Evolutionary conservation across 1,284 basidiomycete species (phyloP).

Genomic region (Lignosus rhinocerotis): DNA sequence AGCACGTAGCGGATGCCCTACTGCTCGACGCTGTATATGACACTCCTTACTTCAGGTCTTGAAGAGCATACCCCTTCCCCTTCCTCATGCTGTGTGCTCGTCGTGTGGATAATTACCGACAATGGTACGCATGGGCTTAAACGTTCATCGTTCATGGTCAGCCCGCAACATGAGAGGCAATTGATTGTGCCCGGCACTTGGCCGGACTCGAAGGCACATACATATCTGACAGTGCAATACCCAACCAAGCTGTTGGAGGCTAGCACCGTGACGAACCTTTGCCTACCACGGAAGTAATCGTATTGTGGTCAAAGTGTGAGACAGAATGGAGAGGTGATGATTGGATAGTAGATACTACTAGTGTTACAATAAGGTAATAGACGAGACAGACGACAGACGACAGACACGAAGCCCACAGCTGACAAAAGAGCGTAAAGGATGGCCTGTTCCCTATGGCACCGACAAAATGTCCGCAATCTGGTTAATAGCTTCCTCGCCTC

Average conservation of each 20-base stretch:
- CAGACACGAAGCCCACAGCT: neutral
- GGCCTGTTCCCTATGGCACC: neutral
- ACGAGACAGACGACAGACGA: neutral
- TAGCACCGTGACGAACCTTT: neutral
- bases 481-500: neutral
- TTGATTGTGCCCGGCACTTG: too few species aligned
- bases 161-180: too few species aligned
- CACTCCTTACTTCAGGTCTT: constrained; percentile 15
- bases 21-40: constrained; percentile 23
- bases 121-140: too few species aligned
- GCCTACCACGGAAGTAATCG: neutral
- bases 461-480: neutral
- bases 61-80: constrained; percentile 11
- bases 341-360: constrained; percentile 7
- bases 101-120: neutral
- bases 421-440: constrained; percentile 5
- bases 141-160: too few species aligned
- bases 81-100: neutral
- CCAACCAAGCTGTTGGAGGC: too few species aligned
- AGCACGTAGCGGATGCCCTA: constrained; percentile 22
- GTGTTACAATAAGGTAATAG: constrained; percentile 14
- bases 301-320: neutral
- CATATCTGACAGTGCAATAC: too few species aligned
- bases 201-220: too few species aligned
- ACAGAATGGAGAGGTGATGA: neutral